Base-by-base conservation (phyloP, 2,329 filamentous ascomycete species). In the Aspergillus oerlinghausenensis region DNA sequence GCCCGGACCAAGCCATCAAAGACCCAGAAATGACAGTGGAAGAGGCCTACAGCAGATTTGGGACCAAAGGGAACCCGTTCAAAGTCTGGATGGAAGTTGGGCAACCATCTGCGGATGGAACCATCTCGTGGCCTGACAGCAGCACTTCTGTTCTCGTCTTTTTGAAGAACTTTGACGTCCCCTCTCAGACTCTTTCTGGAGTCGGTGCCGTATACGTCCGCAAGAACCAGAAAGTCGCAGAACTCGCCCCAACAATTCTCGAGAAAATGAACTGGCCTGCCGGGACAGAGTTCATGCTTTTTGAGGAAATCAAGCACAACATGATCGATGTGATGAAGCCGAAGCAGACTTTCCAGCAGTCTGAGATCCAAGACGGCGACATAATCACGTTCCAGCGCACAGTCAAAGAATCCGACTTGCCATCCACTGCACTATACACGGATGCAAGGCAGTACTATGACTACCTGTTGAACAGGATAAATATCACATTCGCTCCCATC, bases 241-340 rank as follows among this genome's bases (percentile, higher is more conserved):
- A 99, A 51, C 78, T 97, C 28, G 84, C 88, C 4, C 85, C 89
- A 1, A 76, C 84, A 29, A 97, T 99, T 58, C 77, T 88, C 56
- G 85, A 88, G 65, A 84, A 88, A 70, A 94, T 97, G 90, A 83
- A 85, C 11, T 97, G 94, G 93, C 84, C 88, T 25, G 83, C 88
- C 1, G 91, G 88, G 61, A 83, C 88, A 3, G 79, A 84, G 3
- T 83, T 89, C 58, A 82, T 83, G 65, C 82, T 99, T 23, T 97
- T 87, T 77, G 94, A 99, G 82, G 94, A 99, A 78, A 97, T 99
- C 76, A 99, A 97, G 76, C 92, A 92, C 52, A 90, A 86, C 58
- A 97, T 97, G 92, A 96, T 99, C 63, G 95, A 99, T 70, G 82
- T 84, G 6, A 88, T 99, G 79, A 97, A 97, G 75, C 84, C 88